These are phyloP conservation scores for Antarctomyces pellizariae DNA, from an alignment of 495 filamentous ascomycete genomes.

Conservation along the genomic window DNA sequence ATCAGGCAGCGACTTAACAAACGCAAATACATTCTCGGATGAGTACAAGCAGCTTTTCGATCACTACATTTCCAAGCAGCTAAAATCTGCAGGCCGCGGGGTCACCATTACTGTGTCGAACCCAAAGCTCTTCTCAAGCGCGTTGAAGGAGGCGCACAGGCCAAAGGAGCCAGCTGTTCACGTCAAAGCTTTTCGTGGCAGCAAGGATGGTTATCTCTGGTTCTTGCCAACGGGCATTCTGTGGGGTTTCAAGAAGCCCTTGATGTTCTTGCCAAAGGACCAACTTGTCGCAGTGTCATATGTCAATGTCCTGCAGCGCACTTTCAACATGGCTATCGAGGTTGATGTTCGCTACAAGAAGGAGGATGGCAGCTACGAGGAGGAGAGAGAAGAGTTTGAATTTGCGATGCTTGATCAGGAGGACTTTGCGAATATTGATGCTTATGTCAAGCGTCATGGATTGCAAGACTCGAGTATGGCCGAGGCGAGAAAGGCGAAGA, in stretches of 20 bases:
- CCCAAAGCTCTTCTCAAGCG: conserved; percentile 53
- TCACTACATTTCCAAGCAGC: conserved; percentile 36
- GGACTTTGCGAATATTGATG: conserved; percentile 62
- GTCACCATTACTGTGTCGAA: conserved; percentile 41
- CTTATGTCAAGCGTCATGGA: conserved; percentile 55
- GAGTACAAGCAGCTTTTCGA: conserved; percentile 36
- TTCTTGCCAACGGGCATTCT: conserved; percentile 70
- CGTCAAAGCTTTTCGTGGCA: conserved; percentile 75
- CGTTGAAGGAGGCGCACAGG: conserved; percentile 55
- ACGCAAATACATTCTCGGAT: conserved; percentile 30
- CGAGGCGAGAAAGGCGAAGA: conserved; percentile 63
- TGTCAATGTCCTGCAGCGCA: conserved; percentile 71
- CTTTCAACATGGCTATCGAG: conserved; percentile 75
- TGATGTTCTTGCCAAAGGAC: conserved; percentile 65
- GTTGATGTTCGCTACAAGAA: conserved; percentile 16
- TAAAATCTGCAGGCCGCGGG: conserved; percentile 26
- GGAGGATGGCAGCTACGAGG: conserved; percentile 16
- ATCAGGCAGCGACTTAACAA: conserved; percentile 17
- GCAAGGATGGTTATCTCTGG: conserved; percentile 89
- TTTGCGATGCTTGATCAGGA: conserved; percentile 77
- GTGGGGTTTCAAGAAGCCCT: conserved; percentile 88
- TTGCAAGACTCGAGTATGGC: conserved; percentile 87
- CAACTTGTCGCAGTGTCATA: conserved; percentile 65
- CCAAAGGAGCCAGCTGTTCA: conserved; percentile 83
- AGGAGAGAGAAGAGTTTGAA: conserved; percentile 43